Evolutionary conservation across 2,329 filamentous ascomycete genomes (phyloP).

Genomic region (Coniochaeta sp.): DNA sequence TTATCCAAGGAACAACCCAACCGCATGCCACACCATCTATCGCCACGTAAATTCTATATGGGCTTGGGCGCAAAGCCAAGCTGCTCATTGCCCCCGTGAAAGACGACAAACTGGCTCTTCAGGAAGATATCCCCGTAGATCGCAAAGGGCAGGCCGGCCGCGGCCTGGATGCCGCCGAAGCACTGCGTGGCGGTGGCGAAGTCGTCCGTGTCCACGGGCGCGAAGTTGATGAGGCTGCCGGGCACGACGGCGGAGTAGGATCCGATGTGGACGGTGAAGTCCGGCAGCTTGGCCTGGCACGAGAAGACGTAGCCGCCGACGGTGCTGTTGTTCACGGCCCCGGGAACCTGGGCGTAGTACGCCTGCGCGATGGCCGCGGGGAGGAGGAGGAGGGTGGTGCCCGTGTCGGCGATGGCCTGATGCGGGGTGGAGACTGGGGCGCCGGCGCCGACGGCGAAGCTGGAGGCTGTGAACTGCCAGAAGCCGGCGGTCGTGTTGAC

Average conservation of each 20-base stretch:
- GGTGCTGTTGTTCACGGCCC: constrained; percentile 31
- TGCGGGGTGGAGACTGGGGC: constrained; percentile 28
- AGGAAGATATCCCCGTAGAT: constrained; percentile 67
- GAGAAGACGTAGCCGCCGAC: constrained; percentile 39
- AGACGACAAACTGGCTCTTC: constrained; percentile 61
- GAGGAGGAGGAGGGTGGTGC: constrained; percentile 55
- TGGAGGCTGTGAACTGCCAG: constrained; percentile 52
- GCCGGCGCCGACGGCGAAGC: constrained; percentile 40
- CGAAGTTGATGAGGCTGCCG: constrained; percentile 36
- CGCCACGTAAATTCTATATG: not conserved
- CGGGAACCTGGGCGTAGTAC: constrained; percentile 49
- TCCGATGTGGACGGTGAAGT: constrained; percentile 34
- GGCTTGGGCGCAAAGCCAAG: constrained; percentile 39
- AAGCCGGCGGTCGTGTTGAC: constrained; percentile 49
- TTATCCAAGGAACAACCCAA: not conserved
- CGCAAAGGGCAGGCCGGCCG: constrained; percentile 46
- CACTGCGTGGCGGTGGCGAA: constrained; percentile 46
- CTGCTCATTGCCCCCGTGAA: constrained; percentile 38
- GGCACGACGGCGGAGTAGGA: constrained; percentile 38
- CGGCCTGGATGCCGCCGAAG: constrained; percentile 59
- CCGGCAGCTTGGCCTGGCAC: constrained; percentile 17
- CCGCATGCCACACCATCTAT: not conserved
- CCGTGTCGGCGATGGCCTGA: constrained; percentile 56
- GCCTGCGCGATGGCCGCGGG: constrained; percentile 37
- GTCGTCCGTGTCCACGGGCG: constrained; percentile 36